phyloP scores from a whole-genome alignment of 495 filamentous ascomycete genomes.

The Penicillium lividum region DNA sequence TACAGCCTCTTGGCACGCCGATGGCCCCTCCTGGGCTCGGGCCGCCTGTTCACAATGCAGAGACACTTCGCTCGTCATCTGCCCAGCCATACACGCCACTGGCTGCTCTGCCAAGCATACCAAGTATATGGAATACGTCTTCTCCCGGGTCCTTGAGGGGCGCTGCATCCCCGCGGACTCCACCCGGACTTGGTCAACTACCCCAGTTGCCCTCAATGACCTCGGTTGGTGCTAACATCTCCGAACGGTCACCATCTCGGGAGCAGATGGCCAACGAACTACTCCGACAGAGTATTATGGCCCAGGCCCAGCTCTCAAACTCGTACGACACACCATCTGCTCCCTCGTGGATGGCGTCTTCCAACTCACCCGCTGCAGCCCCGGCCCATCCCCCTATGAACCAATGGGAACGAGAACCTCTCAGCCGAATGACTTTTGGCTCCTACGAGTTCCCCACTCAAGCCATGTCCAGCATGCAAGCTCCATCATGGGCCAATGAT shows the following conservation, averaged over 20 bases:
- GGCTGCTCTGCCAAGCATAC: constrained; percentile 38
- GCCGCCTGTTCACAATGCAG: constrained; percentile 26
- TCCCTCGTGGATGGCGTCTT: constrained; percentile 30
- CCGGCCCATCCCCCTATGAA: constrained; percentile 21
- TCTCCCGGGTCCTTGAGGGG: constrained; percentile 36
- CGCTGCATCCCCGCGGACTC: constrained; percentile 34
- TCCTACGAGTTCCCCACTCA: constrained; percentile 34
- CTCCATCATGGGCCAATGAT: constrained; percentile 44
- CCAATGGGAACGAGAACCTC: constrained; percentile 31
- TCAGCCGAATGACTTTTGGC: constrained; percentile 18
- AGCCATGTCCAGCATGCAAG: constrained; percentile 31
- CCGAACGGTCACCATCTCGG: constrained; percentile 28
- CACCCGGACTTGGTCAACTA: constrained; percentile 37
- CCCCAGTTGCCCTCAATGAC: constrained; percentile 20
- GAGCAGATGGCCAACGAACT: constrained; percentile 33
- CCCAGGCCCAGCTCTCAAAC: constrained; percentile 29
- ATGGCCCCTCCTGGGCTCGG: constrained; percentile 43
- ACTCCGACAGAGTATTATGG: constrained; percentile 31
- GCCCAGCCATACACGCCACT: constrained; percentile 40
- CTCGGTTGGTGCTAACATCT: constrained; percentile 17
- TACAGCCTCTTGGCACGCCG: constrained; percentile 28
- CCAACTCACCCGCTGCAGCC: constrained; percentile 20
- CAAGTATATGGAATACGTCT: constrained; percentile 51
- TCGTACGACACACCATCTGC: constrained; percentile 26
- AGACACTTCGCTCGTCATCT: constrained; percentile 27